These are phyloP conservation scores for Aspergillus terreus DNA, from an alignment of 2,329 filamentous ascomycete genomes.

Conservation along the genomic window DNA sequence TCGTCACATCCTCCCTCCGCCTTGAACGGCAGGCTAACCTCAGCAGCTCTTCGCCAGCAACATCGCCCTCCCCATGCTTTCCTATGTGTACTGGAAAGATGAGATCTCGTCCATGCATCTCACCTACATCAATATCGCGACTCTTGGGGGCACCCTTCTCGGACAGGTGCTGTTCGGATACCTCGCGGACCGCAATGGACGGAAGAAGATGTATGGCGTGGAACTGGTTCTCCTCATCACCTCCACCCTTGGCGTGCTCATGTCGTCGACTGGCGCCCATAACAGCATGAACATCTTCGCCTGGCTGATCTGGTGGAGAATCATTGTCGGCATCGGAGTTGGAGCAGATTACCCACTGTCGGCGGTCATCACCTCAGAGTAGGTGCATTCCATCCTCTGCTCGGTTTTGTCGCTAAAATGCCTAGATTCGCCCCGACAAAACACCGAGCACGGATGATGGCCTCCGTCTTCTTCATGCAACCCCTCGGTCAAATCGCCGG, in stretches of 20 bases:
- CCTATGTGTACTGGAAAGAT: slow-evolving; percentile 46
- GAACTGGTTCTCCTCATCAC: slow-evolving; percentile 48
- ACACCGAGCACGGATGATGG: slow-evolving; percentile 65
- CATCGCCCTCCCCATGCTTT: slow-evolving; percentile 48
- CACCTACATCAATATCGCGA: slow-evolving; percentile 45
- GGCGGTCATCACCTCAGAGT: slow-evolving; percentile 66
- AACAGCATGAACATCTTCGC: slow-evolving; percentile 43
- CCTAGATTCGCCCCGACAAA: slow-evolving; percentile 51
- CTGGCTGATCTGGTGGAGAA: slow-evolving; percentile 48
- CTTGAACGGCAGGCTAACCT: neutral
- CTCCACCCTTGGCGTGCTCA: slow-evolving; percentile 45
- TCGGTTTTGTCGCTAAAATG: neutral
- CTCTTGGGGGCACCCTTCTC: slow-evolving; percentile 44
- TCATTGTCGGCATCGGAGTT: slow-evolving; percentile 53
- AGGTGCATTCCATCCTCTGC: slow-evolving; percentile 25
- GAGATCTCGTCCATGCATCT: slow-evolving; percentile 31
- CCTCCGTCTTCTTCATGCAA: slow-evolving; percentile 67
- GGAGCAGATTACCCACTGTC: slow-evolving; percentile 67
- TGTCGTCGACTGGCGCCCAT: slow-evolving; percentile 41
- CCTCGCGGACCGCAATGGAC: slow-evolving; percentile 46
- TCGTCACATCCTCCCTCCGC: neutral
- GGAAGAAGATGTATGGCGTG: slow-evolving; percentile 50
- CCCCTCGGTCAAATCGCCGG: slow-evolving; percentile 64
- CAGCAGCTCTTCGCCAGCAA: slow-evolving; percentile 48
- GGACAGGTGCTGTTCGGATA: slow-evolving; percentile 48